Base-by-base conservation (phyloP, 2,329 filamentous ascomycete genomes). In the Neofusicoccum sp. region DNA sequence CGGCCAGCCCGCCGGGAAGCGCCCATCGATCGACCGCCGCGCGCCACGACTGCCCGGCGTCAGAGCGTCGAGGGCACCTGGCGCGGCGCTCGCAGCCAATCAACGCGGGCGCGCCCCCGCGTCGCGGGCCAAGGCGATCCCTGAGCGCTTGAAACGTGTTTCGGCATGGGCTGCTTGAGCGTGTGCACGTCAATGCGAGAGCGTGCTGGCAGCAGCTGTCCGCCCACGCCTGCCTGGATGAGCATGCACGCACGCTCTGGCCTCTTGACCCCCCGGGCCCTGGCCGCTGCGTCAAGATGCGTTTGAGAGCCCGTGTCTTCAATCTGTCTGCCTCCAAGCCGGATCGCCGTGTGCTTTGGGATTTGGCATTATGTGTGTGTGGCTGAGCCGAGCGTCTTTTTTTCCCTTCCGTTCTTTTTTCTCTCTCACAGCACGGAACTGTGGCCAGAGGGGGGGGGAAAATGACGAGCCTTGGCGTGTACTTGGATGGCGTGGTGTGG, bases 61-160 rank as follows among this genome's bases (percentile, higher is more conserved):
- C n/a, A n/a, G n/a, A n/a, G n/a, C n/a, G n/a, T n/a, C n/a, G n/a
- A n/a, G n/a, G n/a, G n/a, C n/a, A n/a, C n/a, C n/a, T n/a, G n/a
- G n/a, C n/a, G n/a, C n/a, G n/a, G n/a, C n/a, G n/a, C n/a, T n/a
- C n/a, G n/a, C 20, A 6, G 20, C 20, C 12, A 24, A 11, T 56
- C 36, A 41, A 31, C 43, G 51, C 8, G 14, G 3, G n/a, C 3
- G 49, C 16, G 16, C 16, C 20, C 44, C 1, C 6, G 33, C 49
- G 24, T n/a, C n/a, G n/a, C n/a, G n/a, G n/a, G n/a, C n/a, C n/a
- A n/a, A n/a, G 24, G 31, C 24, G 36, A n/a, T 36, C 49, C 24
- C 8, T 24, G 34, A 20, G 20, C 12, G 7, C 30, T 20, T 56
- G 51, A 56, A 56, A 56, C 51, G 51, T 56, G 51, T 56, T 56